Conservation (phyloP, 106 monocot genomes). For the Dendrobium chrysotoxum region DNA sequence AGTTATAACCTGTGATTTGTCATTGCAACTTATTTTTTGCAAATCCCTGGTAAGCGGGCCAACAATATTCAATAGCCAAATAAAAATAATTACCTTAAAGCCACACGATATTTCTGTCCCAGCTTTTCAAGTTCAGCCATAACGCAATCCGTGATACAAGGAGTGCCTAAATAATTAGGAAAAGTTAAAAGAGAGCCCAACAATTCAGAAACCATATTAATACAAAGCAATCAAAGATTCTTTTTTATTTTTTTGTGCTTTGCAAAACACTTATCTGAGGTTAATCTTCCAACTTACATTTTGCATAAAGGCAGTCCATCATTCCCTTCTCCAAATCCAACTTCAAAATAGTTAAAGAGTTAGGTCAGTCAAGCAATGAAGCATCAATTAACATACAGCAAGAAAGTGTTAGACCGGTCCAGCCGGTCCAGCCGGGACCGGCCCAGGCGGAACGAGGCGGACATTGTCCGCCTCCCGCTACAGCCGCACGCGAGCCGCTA, state of each 20-base stretch:
- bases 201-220: conserved; percentile 1
- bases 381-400: neutral
- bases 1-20: neutral
- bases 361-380: neutral
- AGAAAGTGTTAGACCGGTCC: no score
- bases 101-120: conserved; percentile 97
- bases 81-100: conserved; percentile 59
- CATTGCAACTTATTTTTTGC: neutral
- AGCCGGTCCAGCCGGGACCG: no score
- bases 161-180: conserved; percentile 53
- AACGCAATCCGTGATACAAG: conserved; percentile 97
- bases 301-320: conserved; percentile 99
- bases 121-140: conserved; percentile 99
- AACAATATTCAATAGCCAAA: neutral
- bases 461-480: no score
- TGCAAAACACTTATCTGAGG: neutral
- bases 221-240: neutral
- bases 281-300: conserved; percentile 54
- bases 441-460: no score
- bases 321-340: conserved; percentile 94
- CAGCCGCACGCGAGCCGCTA: no score
- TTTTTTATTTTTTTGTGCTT: neutral
- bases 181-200: conserved; percentile 1
- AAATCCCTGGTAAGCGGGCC: neutral
- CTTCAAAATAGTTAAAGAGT: conserved; percentile 25